A percentile compares a stretch with the other conserved stretches of the same genome.
Conservation (phyloP, 495 filamentous ascomycete species). For the Penicillium angulare region DNA sequence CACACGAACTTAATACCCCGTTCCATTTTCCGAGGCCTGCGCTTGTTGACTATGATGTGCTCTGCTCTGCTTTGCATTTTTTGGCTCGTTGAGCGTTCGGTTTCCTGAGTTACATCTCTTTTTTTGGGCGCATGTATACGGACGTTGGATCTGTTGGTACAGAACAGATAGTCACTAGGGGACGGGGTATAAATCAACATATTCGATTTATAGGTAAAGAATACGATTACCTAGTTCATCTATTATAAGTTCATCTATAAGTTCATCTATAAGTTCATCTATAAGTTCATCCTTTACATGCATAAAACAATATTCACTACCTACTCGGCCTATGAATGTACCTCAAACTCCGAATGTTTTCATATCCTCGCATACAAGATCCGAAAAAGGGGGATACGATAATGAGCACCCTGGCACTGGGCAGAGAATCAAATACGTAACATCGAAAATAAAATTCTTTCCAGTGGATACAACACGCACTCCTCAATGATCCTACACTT, state of each 20-base stretch:
- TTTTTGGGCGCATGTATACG: constrained; percentile 13
- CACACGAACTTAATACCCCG: constrained; percentile 45
- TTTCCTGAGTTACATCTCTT: constrained; percentile 3
- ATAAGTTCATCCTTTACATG: too few relatives aligned
- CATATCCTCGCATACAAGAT: too few relatives aligned
- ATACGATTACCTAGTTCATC: constrained; percentile 14
- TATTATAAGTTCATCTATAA: background rate
- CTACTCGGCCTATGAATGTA: too few relatives aligned
- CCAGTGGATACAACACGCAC: too few relatives aligned
- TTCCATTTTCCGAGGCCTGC: constrained; percentile 15
- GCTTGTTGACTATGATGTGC: constrained; percentile 10
- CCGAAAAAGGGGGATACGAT: too few relatives aligned
- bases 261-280: too few relatives aligned
- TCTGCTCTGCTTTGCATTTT: constrained; percentile 1
- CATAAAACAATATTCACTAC: too few relatives aligned
- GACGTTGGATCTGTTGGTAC: constrained; percentile 15
- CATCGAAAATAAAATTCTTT: too few relatives aligned
- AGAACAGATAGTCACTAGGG: constrained; percentile 11
- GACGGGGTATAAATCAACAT: constrained; percentile 13
- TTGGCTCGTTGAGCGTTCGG: constrained; percentile 15
- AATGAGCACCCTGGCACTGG: too few relatives aligned
- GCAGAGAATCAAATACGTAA: too few relatives aligned
- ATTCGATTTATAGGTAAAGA: constrained; percentile 19
- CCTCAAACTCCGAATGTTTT: too few relatives aligned
- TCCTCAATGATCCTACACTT: too few relatives aligned